Evolutionary conservation across 148 eudicot species (phyloP).

Genomic region (Polygonum aviculare): DNA sequence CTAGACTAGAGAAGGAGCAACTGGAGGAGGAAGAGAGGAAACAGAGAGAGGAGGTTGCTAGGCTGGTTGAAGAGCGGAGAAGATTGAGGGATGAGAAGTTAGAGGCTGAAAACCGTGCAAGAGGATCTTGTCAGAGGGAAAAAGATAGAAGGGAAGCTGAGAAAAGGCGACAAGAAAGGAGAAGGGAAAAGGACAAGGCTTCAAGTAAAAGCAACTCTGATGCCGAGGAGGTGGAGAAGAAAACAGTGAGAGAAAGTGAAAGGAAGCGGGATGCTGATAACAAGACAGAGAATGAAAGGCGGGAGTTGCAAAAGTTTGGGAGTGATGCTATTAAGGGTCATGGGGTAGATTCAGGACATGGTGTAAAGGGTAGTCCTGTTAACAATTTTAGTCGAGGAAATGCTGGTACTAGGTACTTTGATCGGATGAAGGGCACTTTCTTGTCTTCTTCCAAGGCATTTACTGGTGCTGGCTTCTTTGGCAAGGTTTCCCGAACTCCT

Average conservation of each 20-base stretch:
- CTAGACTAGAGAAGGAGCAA: constrained; percentile 88
- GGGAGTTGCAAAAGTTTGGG: constrained; percentile 45
- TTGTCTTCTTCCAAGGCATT: constrained; percentile 85
- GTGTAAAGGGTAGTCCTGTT: constrained; percentile 34
- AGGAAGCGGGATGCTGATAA: constrained; percentile 44
- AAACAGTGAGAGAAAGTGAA: constrained; percentile 58
- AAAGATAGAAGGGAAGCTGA: constrained; percentile 69
- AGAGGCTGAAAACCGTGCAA: constrained; percentile 71
- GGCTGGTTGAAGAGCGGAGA: constrained; percentile 89
- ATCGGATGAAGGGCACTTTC: constrained; percentile 78
- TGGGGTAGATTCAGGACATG: constrained; percentile 35
- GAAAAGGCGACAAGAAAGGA: constrained; percentile 67
- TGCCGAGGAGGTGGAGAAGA: constrained; percentile 75
- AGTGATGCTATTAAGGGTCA: constrained; percentile 37
- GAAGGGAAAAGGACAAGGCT: constrained; percentile 75
- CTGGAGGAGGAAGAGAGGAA: constrained; percentile 92
- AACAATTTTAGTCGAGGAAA: constrained; percentile 49
- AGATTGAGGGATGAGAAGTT: constrained; percentile 74
- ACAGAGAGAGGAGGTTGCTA: constrained; percentile 96
- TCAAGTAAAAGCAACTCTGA: constrained; percentile 96
- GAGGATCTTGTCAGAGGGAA: constrained; percentile 43
- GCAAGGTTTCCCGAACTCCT: constrained; percentile 43
- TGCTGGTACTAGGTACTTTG: constrained; percentile 81
- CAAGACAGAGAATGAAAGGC: constrained; percentile 48
- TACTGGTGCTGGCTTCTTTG: constrained; percentile 72